Conservation (phyloP, 257 asterid species). For the Nicotiana tomentosiformis region DNA sequence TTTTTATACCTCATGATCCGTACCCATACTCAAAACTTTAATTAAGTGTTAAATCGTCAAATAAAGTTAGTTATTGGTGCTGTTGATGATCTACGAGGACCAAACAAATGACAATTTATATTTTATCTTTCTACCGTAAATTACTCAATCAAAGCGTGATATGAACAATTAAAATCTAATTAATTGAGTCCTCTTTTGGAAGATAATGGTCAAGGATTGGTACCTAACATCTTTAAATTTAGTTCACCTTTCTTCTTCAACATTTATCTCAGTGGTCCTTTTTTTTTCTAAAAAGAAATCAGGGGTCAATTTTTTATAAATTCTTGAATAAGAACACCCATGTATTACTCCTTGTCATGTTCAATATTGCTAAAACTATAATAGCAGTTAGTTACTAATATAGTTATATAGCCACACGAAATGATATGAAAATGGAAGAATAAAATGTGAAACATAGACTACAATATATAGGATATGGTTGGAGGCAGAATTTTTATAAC, state of each 20-base stretch:
- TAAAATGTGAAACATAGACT: no score
- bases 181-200: background rate
- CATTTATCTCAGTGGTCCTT: slow-evolving; percentile 2
- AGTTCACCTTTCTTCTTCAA: background rate
- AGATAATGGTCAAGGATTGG: slow-evolving; percentile 6
- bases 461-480: slow-evolving; percentile 15
- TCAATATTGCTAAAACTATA: background rate
- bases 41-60: background rate
- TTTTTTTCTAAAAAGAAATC: background rate
- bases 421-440: background rate
- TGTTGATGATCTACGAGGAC: slow-evolving; percentile 1
- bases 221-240: background rate
- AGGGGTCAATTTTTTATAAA: background rate
- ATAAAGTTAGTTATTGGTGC: background rate
- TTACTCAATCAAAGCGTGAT: background rate
- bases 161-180: background rate
- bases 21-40: background rate
- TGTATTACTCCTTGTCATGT: background rate
- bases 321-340: background rate
- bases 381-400: background rate
- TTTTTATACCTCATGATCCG: background rate
- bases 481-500: background rate
- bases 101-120: background rate
- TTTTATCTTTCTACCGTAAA: slow-evolving; percentile 2
- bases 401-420: background rate